Evolutionary conservation across 2,329 filamentous ascomycete genomes (phyloP).

Genomic region (Xylariaceae sp.): DNA sequence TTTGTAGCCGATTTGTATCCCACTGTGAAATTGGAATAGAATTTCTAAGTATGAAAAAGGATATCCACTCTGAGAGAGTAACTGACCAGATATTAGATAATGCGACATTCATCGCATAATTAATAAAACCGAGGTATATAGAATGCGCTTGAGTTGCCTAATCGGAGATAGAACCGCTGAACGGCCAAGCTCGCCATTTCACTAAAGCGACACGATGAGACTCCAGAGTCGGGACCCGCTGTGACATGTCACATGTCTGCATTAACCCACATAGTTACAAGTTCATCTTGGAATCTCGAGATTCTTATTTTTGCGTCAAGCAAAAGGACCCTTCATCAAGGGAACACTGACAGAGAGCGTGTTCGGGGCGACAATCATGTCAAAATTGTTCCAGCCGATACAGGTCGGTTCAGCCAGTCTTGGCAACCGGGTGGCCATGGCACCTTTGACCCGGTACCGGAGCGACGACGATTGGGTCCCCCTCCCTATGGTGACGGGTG

Average conservation of each 20-base stretch:
- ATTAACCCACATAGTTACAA: no score
- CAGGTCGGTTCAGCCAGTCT: conserved; percentile 45
- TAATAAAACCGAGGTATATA: no score
- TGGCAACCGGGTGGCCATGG: conserved; percentile 50
- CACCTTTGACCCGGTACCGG: conserved; percentile 51
- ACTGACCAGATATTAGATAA: no score
- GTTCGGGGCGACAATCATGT: conserved; percentile 8
- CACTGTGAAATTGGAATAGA: no score
- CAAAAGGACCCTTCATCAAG: neutral
- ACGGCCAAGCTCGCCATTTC: no score
- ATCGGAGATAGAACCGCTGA: neutral
- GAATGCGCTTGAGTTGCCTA: neutral
- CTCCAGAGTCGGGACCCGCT: no score
- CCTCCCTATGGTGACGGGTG: conserved; percentile 40
- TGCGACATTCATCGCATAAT: no score
- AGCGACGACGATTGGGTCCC: conserved; percentile 50
- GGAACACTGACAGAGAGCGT: neutral
- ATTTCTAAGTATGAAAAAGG: no score
- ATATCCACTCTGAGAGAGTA: no score
- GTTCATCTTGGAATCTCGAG: no score
- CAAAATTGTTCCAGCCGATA: conserved; percentile 44
- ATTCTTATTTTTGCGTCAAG: neutral
- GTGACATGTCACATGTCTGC: no score
- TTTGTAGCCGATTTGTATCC: no score
- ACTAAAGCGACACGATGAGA: neutral